Evolutionary conservation across 495 filamentous ascomycete genomes (phyloP).

Genomic region (Neurospora cerealis): DNA sequence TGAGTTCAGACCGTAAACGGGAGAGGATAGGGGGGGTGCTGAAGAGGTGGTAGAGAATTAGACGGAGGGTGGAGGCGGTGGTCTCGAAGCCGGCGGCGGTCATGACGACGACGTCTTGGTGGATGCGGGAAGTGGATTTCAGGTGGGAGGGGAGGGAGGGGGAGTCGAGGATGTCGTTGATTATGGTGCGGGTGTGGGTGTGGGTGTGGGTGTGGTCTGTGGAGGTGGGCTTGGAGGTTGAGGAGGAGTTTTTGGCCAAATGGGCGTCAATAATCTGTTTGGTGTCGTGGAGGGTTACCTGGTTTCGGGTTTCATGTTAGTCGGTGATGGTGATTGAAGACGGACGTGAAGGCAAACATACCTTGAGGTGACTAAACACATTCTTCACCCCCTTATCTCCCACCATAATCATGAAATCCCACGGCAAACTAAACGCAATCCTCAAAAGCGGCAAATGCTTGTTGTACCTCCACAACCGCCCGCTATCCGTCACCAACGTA

Average conservation of each 20-base stretch:
- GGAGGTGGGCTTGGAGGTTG: background rate
- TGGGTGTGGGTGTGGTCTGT: background rate
- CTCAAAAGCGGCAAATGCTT: conserved; percentile 20
- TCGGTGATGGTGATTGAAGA: background rate
- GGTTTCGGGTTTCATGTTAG: no score
- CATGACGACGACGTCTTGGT: conserved; percentile 13
- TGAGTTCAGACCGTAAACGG: conserved; percentile 14
- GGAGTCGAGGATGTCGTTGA: conserved; percentile 19
- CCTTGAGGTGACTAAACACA: conserved; percentile 16
- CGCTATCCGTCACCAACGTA: conserved; percentile 4
- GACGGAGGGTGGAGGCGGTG: conserved; percentile 13
- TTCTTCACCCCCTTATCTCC: conserved; percentile 10
- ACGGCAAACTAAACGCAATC: conserved; percentile 14
- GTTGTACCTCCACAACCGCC: conserved; percentile 16
- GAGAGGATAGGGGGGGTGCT: conserved; percentile 10
- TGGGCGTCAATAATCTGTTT: conserved; percentile 6
- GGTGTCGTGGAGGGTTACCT: conserved; percentile 4
- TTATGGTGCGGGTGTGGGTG: conserved; percentile 9
- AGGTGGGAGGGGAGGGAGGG: conserved; percentile 12
- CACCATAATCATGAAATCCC: conserved; percentile 12
- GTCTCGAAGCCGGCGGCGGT: conserved; percentile 20
- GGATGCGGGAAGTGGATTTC: conserved; percentile 16
- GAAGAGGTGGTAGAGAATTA: conserved; percentile 18
- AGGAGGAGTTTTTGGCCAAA: background rate
- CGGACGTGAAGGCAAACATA: background rate